Conservation (phyloP, 1,284 basidiomycete species). For the Polyporus tsugae region DNA sequence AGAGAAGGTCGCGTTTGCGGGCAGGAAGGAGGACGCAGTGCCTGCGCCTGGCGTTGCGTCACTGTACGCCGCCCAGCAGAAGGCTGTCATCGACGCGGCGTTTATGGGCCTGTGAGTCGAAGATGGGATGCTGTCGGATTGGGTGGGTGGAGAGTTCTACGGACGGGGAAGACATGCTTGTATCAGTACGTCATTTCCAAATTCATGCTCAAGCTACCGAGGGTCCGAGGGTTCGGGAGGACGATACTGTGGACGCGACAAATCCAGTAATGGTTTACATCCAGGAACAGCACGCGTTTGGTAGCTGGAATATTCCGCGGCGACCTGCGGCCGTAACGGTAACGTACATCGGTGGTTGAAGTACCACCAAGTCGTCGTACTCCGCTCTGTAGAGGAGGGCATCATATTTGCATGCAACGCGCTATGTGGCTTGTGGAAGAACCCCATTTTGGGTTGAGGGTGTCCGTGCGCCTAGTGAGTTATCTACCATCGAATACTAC, state of each 20-base stretch:
- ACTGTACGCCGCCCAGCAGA: constrained; percentile 73
- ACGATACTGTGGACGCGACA: background rate
- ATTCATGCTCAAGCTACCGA: constrained; percentile 9
- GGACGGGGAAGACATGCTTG: background rate
- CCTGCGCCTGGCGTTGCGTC: constrained; percentile 83
- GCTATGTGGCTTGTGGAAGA: background rate
- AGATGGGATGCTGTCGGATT: background rate
- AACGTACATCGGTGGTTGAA: background rate
- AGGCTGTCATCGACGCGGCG: constrained; percentile 61
- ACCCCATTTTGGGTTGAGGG: background rate
- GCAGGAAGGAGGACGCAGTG: constrained; percentile 75
- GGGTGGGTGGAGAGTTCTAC: background rate
- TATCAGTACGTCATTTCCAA: background rate
- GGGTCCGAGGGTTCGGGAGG: background rate
- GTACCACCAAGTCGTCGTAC: background rate
- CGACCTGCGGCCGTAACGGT: background rate
- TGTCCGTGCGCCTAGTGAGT: background rate
- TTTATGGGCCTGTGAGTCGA: constrained; percentile 48
- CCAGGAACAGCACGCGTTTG: background rate
- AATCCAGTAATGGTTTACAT: background rate
- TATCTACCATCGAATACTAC: background rate
- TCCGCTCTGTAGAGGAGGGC: background rate
- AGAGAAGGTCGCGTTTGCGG: constrained; percentile 58
- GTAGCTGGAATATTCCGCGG: background rate
- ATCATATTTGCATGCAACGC: background rate